Base-by-base conservation (phyloP, 2,329 filamentous ascomycete genomes). In the Penicillium sumatraense region DNA sequence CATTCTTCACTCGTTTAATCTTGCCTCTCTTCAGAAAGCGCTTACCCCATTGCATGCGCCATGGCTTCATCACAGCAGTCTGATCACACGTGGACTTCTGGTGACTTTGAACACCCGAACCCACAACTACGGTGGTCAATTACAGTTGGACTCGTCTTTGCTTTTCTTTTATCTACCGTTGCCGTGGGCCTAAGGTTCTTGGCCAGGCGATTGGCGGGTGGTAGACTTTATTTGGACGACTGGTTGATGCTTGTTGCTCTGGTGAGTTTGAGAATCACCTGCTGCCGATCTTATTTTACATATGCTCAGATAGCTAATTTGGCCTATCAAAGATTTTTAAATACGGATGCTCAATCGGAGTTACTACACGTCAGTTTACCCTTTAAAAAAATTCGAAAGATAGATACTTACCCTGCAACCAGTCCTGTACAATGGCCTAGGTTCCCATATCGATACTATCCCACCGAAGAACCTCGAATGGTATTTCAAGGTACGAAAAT, bases 211-310 rank as follows among this genome's bases (percentile, higher is more conserved):
- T 47, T 71, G 41, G 68, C 60, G 6, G 65, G 66, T 1, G 62
- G 57, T 24, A 58, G 42, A 6, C 42, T 71, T n/a, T 68, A 64
- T 33, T 21, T 70, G 53, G 68, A 71, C 54, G 68, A 71, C 54
- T 66, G 65, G 47, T 55, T 71, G 53, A 70, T 70, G 41, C 21
- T 71, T 3, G 50, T 68, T 35, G 68, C 68, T 46, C 50, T 71
- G 51, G 65, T 67, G 58, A 24, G 56, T 10, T 63, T 67, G 58
- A 24, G 56, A 8, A 33, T n/a, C 4, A n/a, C 4, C n/a, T 31
- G 23, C 3, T 2, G 14, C 6, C 7, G 26, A 24, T 10, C 10
- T 26, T 13, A 11, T 27, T 16, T 27, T 13, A 20, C 2, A 5
- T 14, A 14, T 42, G 0, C 10, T 20, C 5, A 13, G 18, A 29